phyloP scores from a whole-genome alignment of 2,329 filamentous ascomycete species.

The Neurospora sp. region DNA sequence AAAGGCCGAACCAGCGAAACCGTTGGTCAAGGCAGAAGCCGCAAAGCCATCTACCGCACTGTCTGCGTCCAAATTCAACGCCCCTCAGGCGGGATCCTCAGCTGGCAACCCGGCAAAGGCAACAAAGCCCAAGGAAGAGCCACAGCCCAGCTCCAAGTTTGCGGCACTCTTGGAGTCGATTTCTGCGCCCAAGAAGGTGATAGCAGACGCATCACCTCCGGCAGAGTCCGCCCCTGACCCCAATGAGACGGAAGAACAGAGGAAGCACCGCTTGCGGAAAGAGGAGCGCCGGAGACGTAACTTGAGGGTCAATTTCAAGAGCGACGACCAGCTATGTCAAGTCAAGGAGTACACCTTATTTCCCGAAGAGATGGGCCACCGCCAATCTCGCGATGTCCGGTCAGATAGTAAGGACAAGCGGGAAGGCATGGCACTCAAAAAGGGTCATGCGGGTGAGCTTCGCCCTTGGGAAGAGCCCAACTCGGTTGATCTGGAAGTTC shows the following conservation, averaged over 20 bases:
- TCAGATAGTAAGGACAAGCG: conserved; percentile 55
- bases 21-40: conserved; percentile 23
- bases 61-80: conserved; percentile 9
- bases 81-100: conserved; percentile 14
- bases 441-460: conserved; percentile 45
- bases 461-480: conserved; percentile 42
- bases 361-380: conserved; percentile 33
- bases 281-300: conserved; percentile 51
- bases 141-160: conserved; percentile 36
- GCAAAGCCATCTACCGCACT: not conserved
- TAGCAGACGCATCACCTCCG: conserved; percentile 26
- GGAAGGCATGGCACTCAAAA: conserved; percentile 60
- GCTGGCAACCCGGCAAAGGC: conserved; percentile 15
- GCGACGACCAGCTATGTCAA: conserved; percentile 55
- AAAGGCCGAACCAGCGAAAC: conserved; percentile 14
- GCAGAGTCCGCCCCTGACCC: conserved; percentile 36
- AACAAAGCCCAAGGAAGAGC: conserved; percentile 21
- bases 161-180: conserved; percentile 43
- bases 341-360: conserved; percentile 64
- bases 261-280: conserved; percentile 57
- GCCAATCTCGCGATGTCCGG: conserved; percentile 9
- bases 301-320: conserved; percentile 61
- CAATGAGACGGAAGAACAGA: conserved; percentile 59
- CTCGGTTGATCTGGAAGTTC: conserved; percentile 34
- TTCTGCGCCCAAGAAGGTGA: conserved; percentile 41